Evolutionary conservation across 257 asterid genomes (phyloP).

Genomic region (Solanum corneliomulleri): DNA sequence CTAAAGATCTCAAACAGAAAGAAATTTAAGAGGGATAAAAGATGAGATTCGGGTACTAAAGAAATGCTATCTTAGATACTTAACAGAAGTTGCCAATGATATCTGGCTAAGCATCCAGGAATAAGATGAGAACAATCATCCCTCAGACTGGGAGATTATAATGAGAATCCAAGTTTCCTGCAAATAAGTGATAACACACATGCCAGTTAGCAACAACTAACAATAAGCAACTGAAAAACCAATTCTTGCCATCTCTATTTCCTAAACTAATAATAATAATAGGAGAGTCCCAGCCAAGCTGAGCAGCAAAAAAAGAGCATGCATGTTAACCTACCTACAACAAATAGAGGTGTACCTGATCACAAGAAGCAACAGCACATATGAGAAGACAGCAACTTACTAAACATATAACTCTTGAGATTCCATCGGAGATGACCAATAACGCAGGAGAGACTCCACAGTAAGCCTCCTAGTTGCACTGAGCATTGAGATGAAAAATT

Average conservation of each 20-base stretch:
- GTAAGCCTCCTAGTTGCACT: constrained; percentile 85
- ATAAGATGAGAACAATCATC: background rate
- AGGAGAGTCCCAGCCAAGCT: background rate
- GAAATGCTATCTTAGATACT: background rate
- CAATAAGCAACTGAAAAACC: background rate
- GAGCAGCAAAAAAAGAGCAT: background rate
- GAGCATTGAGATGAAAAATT: constrained; percentile 94
- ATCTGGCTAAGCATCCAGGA: background rate
- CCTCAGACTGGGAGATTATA: background rate
- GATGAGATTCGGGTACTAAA: background rate
- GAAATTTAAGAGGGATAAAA: background rate
- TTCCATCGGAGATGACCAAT: constrained; percentile 91
- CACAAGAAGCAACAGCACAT: background rate
- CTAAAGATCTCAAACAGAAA: background rate
- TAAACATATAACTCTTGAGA: constrained; percentile 55
- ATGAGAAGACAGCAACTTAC: background rate
- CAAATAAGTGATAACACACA: background rate
- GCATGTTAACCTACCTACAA: background rate
- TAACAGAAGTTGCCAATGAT: background rate
- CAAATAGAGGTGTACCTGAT: background rate
- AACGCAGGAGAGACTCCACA: constrained; percentile 72
- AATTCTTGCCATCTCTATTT: background rate
- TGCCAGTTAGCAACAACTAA: background rate
- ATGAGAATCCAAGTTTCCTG: background rate
- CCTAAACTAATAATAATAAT: background rate